Evolutionary conservation across 495 filamentous ascomycete species (phyloP).

Genomic region (Apiosordaria backusii): DNA sequence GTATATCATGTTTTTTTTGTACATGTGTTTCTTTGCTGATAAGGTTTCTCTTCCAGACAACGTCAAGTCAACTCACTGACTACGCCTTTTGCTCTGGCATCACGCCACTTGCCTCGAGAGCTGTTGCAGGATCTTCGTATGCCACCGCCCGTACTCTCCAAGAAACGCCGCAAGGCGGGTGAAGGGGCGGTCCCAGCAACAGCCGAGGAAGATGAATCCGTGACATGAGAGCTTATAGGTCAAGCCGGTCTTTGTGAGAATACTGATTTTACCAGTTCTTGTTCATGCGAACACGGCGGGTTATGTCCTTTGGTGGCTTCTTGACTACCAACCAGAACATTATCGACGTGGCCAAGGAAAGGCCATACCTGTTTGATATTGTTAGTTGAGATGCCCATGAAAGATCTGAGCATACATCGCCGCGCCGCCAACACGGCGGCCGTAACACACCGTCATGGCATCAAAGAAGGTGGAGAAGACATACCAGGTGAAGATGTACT

Average conservation of each 20-base stretch:
- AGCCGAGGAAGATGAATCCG: constrained; percentile 19
- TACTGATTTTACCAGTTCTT: constrained; percentile 63
- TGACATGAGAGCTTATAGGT: constrained; percentile 21
- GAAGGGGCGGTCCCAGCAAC: constrained; percentile 7
- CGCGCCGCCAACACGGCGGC: too few relatives aligned
- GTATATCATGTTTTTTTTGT: constrained; percentile 27
- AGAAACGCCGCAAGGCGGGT: constrained; percentile 19
- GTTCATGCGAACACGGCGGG: constrained; percentile 73
- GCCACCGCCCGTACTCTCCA: constrained; percentile 48
- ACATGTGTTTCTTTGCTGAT: constrained; percentile 23
- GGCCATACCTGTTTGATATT: constrained; percentile 68
- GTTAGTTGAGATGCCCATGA: background rate
- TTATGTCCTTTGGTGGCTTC: constrained; percentile 71
- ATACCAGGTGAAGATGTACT: constrained; percentile 99
- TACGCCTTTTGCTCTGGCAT: constrained; percentile 78
- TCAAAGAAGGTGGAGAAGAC: constrained; percentile 21
- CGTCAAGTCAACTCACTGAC: constrained; percentile 66
- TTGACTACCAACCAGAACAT: constrained; percentile 94
- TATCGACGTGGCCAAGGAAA: constrained; percentile 79
- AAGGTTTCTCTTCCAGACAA: constrained; percentile 55
- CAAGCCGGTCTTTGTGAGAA: background rate
- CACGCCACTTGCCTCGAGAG: constrained; percentile 76
- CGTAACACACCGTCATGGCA: background rate
- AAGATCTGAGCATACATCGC: background rate
- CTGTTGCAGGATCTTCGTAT: constrained; percentile 78